Conservation (phyloP, 768 basidiomycete genomes). For the Tylopilus vinaceipallidus region DNA sequence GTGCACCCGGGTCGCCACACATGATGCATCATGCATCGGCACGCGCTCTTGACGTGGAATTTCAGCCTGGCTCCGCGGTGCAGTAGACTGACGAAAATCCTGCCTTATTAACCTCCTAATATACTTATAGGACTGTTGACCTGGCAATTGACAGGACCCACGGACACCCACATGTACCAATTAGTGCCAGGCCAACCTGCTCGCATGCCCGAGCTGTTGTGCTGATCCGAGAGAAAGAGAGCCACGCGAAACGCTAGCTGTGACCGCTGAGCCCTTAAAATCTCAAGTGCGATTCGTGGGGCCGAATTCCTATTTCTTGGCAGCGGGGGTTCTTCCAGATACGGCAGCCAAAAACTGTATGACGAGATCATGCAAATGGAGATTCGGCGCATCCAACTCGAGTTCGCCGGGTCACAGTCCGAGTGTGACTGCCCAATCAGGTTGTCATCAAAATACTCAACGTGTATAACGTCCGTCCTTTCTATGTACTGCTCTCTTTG, state of each 20-base stretch:
- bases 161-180: constrained; percentile 19
- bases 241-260: constrained; percentile 22
- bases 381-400: constrained; percentile 20
- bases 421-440: constrained; percentile 16
- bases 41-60: constrained; percentile 21
- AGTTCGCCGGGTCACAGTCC: constrained; percentile 26
- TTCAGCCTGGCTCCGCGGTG: constrained; percentile 8
- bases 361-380: constrained; percentile 27
- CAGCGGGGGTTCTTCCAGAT: constrained; percentile 21
- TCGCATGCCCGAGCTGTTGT: constrained; percentile 8
- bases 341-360: constrained; percentile 15
- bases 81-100: constrained; percentile 9
- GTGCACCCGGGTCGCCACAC: constrained; percentile 13
- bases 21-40: constrained; percentile 8
- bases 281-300: constrained; percentile 26
- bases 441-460: constrained; percentile 21
- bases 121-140: constrained; percentile 21
- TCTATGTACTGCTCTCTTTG: constrained; percentile 18
- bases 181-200: neutral
- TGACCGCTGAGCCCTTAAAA: constrained; percentile 20
- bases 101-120: constrained; percentile 20
- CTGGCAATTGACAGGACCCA: constrained; percentile 26
- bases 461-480: constrained; percentile 23
- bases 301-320: constrained; percentile 20
- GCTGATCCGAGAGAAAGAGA: constrained; percentile 20